Conservation (phyloP, 2,329 filamentous ascomycete genomes). For the Pochonia chlamydosporia region DNA sequence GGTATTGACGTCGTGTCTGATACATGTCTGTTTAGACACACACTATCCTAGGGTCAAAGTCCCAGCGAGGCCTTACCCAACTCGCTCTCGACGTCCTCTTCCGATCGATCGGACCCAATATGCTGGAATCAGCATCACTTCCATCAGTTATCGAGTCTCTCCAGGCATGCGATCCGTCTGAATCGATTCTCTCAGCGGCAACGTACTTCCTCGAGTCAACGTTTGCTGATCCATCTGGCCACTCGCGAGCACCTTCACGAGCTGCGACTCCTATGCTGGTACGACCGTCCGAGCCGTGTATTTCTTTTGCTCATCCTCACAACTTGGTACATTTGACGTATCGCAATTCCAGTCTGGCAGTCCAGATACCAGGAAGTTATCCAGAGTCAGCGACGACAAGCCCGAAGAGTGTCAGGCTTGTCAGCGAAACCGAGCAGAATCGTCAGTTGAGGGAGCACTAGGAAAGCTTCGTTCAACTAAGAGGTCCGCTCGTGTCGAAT, state of each 20-base stretch:
- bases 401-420: slow-evolving; percentile 40
- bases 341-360: slow-evolving; percentile 13
- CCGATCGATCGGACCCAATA: slow-evolving; percentile 66
- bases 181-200: slow-evolving; percentile 71
- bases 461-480: slow-evolving; percentile 18
- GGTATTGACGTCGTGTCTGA: neutral
- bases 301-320: slow-evolving; percentile 18
- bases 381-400: slow-evolving; percentile 23
- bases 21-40: slow-evolving; percentile 60
- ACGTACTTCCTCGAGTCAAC: slow-evolving; percentile 72
- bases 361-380: slow-evolving; percentile 22
- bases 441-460: slow-evolving; percentile 22
- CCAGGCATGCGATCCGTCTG: slow-evolving; percentile 70
- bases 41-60: slow-evolving; percentile 85
- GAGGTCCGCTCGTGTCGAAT: neutral
- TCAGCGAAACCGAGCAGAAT: slow-evolving; percentile 23
- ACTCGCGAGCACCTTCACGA: slow-evolving; percentile 56
- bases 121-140: slow-evolving; percentile 56
- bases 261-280: slow-evolving; percentile 66
- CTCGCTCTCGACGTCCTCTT: slow-evolving; percentile 88
- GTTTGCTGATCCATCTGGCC: slow-evolving; percentile 58
- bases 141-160: slow-evolving; percentile 67
- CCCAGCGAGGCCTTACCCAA: slow-evolving; percentile 84
- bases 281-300: slow-evolving; percentile 37
- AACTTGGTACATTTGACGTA: neutral